A percentile compares a stretch with the other conserved stretches of the same genome.
phyloP scores from a whole-genome alignment of 2,329 filamentous ascomycete species.

The Ophiostoma sp. region DNA sequence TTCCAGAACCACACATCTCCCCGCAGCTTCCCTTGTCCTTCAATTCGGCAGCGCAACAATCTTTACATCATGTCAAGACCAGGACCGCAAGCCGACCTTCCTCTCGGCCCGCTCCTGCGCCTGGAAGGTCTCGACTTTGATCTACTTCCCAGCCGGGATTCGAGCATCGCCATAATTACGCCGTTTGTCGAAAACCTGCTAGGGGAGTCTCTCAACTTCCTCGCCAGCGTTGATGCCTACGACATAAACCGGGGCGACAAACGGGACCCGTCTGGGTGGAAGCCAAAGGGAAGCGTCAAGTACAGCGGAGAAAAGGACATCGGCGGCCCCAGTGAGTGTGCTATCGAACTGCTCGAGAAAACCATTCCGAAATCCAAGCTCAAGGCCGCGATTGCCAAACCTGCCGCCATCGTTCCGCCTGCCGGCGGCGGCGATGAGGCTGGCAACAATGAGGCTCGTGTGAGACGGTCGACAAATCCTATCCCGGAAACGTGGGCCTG shows the following conservation, averaged over 20 bases:
- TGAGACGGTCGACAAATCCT: constrained; percentile 25
- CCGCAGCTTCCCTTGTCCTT: not conserved
- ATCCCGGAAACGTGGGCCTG: constrained; percentile 62
- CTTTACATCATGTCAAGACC: not conserved
- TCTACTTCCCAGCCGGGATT: constrained; percentile 48
- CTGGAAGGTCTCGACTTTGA: constrained; percentile 53
- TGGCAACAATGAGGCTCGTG: not conserved
- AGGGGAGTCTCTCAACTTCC: constrained; percentile 59
- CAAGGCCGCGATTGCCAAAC: constrained; percentile 26
- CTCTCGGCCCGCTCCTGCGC: constrained; percentile 52
- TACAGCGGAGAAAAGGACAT: constrained; percentile 38
- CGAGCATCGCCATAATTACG: constrained; percentile 46
- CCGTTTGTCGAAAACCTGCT: constrained; percentile 56
- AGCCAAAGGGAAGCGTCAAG: constrained; percentile 44
- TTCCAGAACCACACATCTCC: not conserved
- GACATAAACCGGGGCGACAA: constrained; percentile 16
- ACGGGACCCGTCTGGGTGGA: constrained; percentile 36
- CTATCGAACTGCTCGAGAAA: constrained; percentile 56
- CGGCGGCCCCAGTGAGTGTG: constrained; percentile 46
- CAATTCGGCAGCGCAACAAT: not conserved
- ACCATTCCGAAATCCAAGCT: constrained; percentile 42
- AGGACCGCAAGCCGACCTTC: constrained; percentile 12
- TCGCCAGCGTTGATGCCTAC: constrained; percentile 44
- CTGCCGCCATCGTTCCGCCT: not conserved
- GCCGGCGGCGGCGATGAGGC: not conserved